Percentiles rank a stretch among this genome's conserved stretches.
Evolutionary conservation across 179 eudicot genomes (phyloP).

Genomic region (Silene vulgaris): DNA sequence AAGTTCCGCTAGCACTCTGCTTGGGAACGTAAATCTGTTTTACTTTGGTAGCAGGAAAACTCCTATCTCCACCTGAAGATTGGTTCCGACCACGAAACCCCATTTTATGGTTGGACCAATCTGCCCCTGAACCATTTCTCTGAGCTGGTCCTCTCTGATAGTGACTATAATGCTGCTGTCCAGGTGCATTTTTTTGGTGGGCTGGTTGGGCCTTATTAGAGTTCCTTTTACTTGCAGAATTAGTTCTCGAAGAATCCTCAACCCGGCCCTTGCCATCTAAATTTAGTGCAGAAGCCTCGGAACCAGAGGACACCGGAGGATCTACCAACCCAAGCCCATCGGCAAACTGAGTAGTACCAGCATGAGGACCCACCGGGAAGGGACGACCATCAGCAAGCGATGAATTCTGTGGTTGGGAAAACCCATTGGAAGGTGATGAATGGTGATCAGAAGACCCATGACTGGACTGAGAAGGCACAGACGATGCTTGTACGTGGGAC

Average conservation of each 20-base stretch:
- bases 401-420: constrained; percentile 43
- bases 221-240: constrained; percentile 32
- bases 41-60: constrained; percentile 50
- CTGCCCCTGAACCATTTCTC: constrained; percentile 46
- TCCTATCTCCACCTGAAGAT: constrained; percentile 54
- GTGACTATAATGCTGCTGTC: constrained; percentile 37
- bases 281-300: constrained; percentile 31
- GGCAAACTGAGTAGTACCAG: constrained; percentile 38
- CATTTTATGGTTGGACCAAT: constrained; percentile 65
- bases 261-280: constrained; percentile 29
- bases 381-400: constrained; percentile 35
- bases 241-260: constrained; percentile 34
- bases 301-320: constrained; percentile 27
- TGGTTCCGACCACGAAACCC: constrained; percentile 76
- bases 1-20: constrained; percentile 45
- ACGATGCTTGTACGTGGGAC: constrained; percentile 65
- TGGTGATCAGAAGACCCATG: constrained; percentile 43
- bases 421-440: constrained; percentile 43
- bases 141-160: constrained; percentile 57
- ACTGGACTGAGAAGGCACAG: constrained; percentile 49
- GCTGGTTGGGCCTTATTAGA: constrained; percentile 35
- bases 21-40: constrained; percentile 93
- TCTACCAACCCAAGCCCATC: constrained; percentile 42
- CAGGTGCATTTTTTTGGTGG: constrained; percentile 42
- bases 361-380: constrained; percentile 32